A percentile compares a stretch with the other conserved stretches of the same genome.
Conservation (phyloP, 805 yeast genomes). For the Candida pseudofarinosa region DNA sequence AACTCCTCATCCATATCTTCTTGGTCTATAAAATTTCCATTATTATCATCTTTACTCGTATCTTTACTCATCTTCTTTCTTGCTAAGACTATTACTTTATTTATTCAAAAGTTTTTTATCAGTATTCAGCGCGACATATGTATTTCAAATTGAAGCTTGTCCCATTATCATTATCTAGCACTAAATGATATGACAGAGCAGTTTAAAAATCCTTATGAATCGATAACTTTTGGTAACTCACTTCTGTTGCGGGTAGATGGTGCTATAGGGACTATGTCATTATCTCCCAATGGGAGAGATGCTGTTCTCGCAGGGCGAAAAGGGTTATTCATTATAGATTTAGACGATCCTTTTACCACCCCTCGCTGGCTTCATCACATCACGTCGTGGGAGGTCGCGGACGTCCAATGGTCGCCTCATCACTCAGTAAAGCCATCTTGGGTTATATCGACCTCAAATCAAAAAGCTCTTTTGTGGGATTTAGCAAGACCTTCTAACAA, state of each 20-base stretch:
- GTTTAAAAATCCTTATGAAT: slow-evolving; percentile 23
- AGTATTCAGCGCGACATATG: slow-evolving; percentile 1
- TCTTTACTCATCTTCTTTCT: slow-evolving; percentile 4
- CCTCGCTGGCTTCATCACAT: slow-evolving; percentile 91
- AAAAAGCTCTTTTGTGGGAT: slow-evolving; percentile 94
- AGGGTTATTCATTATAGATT: slow-evolving; percentile 85
- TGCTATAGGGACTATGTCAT: slow-evolving; percentile 85
- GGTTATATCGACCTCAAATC: slow-evolving; percentile 93
- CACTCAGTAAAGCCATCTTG: slow-evolving; percentile 70
- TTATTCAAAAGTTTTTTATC: background rate
- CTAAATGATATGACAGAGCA: slow-evolving; percentile 5
- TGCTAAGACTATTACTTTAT: background rate
- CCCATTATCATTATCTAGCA: background rate
- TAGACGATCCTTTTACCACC: slow-evolving; percentile 92
- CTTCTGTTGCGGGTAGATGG: slow-evolving; percentile 86
- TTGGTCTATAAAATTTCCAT: slow-evolving; percentile 11
- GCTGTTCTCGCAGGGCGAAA: slow-evolving; percentile 82
- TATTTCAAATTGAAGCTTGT: background rate
- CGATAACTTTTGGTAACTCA: slow-evolving; percentile 74
- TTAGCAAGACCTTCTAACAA: slow-evolving; percentile 61
- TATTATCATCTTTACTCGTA: background rate
- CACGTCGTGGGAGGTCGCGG: slow-evolving; percentile 98
- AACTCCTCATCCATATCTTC: slow-evolving; percentile 22
- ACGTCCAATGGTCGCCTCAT: slow-evolving; percentile 98
- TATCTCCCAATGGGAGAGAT: slow-evolving; percentile 87